These are phyloP conservation scores for Phaeosphaeriaceae sp. DNA, from an alignment of 2,329 filamentous ascomycete genomes.

Conservation along the genomic window DNA sequence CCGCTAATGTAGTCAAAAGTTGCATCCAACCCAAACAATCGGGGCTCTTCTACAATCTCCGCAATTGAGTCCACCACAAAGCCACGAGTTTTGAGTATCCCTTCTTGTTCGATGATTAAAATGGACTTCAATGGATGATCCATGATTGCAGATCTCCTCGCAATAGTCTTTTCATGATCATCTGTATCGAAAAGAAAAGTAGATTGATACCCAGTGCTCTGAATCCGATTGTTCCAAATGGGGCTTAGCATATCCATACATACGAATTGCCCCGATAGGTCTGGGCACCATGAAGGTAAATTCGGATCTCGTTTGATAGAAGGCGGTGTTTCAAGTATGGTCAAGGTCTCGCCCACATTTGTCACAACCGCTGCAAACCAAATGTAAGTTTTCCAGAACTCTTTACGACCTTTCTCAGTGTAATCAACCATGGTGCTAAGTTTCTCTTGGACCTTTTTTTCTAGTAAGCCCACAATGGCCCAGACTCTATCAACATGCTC, in stretches of 20 bases:
- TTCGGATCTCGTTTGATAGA: neutral
- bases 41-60: neutral
- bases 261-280: neutral
- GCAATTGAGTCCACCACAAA: slow-evolving; percentile 4
- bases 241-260: neutral
- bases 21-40: neutral
- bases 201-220: too few relatives aligned
- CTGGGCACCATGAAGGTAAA: slow-evolving; percentile 7
- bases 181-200: neutral
- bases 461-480: slow-evolving; percentile 6
- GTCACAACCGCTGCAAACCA: neutral
- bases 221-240: neutral
- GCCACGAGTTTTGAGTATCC: neutral
- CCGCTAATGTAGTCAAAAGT: neutral
- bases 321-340: neutral
- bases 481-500: slow-evolving; percentile 6
- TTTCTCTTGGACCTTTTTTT: neutral
- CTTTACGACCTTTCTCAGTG: neutral
- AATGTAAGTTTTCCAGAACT: slow-evolving; percentile 1
- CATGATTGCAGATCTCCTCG: neutral
- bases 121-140: neutral
- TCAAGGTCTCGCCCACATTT: neutral
- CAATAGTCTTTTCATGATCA: neutral
- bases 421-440: slow-evolving; percentile 2
- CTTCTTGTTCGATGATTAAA: neutral